Percentiles rank a stretch among this genome's conserved stretches.
These are phyloP conservation scores for Trichoderma koningiopsis DNA, from an alignment of 2,329 filamentous ascomycete genomes.

Conservation along the genomic window DNA sequence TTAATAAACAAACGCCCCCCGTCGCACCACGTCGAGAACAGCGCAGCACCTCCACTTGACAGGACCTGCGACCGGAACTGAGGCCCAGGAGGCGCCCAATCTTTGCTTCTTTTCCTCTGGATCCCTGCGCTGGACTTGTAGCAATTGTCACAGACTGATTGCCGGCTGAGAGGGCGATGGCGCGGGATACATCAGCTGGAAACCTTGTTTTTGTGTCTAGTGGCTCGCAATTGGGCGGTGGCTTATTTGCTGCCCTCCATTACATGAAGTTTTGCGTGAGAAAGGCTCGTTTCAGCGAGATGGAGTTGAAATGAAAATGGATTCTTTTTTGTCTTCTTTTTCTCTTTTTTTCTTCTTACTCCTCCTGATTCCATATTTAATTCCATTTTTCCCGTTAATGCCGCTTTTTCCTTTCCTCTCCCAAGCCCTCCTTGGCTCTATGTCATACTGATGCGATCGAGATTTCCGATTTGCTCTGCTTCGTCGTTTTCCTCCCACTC, in stretches of 20 bases:
- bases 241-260: background rate
- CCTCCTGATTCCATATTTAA: background rate
- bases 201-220: background rate
- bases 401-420: background rate
- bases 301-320: background rate
- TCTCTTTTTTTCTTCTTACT: background rate
- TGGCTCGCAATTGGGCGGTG: background rate
- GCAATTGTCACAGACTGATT: background rate
- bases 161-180: background rate
- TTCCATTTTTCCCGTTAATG: background rate
- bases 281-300: background rate
- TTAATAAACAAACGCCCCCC: background rate
- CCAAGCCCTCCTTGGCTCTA: background rate
- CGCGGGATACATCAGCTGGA: background rate
- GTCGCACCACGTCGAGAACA: conserved; percentile 13
- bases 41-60: conserved; percentile 13
- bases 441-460: conserved; percentile 19
- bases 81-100: background rate
- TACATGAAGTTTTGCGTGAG: background rate
- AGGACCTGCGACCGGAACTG: conserved; percentile 9
- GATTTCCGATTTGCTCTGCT: background rate
- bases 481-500: background rate
- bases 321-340: background rate
- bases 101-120: background rate
- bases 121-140: background rate